phyloP scores from a whole-genome alignment of 768 basidiomycete species.

The Mycena polygramma region DNA sequence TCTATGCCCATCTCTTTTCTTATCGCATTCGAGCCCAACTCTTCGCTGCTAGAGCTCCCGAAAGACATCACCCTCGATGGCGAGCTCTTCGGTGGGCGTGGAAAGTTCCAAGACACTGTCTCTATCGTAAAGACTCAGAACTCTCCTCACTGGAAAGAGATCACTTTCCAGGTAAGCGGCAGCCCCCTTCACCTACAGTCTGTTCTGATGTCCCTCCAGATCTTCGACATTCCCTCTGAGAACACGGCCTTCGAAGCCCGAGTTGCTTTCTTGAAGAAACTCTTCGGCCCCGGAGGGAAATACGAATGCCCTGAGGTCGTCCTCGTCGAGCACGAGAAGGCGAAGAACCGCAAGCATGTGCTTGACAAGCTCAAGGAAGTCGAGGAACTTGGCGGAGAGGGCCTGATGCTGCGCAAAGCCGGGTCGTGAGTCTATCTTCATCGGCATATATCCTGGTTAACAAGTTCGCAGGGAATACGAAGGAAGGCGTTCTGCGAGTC shows the following conservation, averaged over 20 bases:
- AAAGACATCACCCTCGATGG: constrained; percentile 70
- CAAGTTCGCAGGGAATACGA: constrained; percentile 59
- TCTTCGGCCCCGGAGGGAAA: constrained; percentile 62
- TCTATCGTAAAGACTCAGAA: constrained; percentile 71
- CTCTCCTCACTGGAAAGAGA: constrained; percentile 68
- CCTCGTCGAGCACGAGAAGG: constrained; percentile 63
- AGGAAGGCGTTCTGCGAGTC: constrained; percentile 58
- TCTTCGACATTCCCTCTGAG: constrained; percentile 70
- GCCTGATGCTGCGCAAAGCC: constrained; percentile 68
- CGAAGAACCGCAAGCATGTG: constrained; percentile 62
- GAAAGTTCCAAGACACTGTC: constrained; percentile 69
- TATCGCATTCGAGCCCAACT: neutral
- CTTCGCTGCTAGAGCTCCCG: constrained; percentile 57
- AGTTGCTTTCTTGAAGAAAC: constrained; percentile 55
- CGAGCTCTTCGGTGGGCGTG: constrained; percentile 70
- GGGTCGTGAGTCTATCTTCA: constrained; percentile 53
- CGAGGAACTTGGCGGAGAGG: constrained; percentile 68
- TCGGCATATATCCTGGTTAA: constrained; percentile 6
- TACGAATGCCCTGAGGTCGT: constrained; percentile 57
- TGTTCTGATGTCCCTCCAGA: constrained; percentile 45
- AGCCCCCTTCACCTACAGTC: constrained; percentile 2
- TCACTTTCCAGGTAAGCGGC: constrained; percentile 64
- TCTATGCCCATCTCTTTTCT: neutral
- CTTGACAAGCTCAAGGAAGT: constrained; percentile 67
- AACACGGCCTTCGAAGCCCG: constrained; percentile 66